A percentile compares a stretch with the other conserved stretches of the same genome.
These are phyloP conservation scores for Apiospora hydei DNA, from an alignment of 2,329 filamentous ascomycete species.

Conservation along the genomic window DNA sequence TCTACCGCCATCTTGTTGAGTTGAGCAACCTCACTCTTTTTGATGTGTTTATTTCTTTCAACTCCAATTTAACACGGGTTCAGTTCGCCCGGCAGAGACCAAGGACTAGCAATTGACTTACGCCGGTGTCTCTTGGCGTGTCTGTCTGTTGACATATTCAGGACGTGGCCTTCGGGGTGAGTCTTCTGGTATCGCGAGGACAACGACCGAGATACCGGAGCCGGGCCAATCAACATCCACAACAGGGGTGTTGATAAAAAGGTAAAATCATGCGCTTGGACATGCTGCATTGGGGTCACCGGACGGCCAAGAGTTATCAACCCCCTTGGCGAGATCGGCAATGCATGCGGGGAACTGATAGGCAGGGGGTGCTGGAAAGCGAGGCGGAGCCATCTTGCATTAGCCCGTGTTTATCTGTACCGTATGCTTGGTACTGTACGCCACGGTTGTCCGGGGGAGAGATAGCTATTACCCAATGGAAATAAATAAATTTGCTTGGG, in stretches of 20 bases:
- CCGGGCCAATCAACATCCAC: not conserved
- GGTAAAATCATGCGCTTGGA: not conserved
- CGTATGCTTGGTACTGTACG: conserved; percentile 14
- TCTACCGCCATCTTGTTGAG: not conserved
- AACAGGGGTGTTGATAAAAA: not conserved
- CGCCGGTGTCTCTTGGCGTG: not conserved
- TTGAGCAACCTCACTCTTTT: too few species aligned
- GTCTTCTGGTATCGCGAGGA: not conserved
- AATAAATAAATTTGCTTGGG: not conserved
- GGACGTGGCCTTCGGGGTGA: not conserved
- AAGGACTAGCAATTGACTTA: not conserved
- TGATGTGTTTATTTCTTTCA: too few species aligned
- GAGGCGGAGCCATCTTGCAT: conserved; percentile 6
- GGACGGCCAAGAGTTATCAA: not conserved
- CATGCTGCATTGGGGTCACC: not conserved
- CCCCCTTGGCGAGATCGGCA: not conserved
- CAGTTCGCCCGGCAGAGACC: not conserved
- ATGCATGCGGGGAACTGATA: not conserved
- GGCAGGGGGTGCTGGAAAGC: not conserved
- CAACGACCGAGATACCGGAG: not conserved
- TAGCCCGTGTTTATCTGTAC: not conserved
- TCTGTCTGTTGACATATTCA: not conserved
- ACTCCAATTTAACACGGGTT: not conserved
- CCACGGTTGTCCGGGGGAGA: not conserved
- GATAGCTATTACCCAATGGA: not conserved